phyloP scores from a whole-genome alignment of 768 basidiomycete genomes.

The Lactifluus subvellereus region DNA sequence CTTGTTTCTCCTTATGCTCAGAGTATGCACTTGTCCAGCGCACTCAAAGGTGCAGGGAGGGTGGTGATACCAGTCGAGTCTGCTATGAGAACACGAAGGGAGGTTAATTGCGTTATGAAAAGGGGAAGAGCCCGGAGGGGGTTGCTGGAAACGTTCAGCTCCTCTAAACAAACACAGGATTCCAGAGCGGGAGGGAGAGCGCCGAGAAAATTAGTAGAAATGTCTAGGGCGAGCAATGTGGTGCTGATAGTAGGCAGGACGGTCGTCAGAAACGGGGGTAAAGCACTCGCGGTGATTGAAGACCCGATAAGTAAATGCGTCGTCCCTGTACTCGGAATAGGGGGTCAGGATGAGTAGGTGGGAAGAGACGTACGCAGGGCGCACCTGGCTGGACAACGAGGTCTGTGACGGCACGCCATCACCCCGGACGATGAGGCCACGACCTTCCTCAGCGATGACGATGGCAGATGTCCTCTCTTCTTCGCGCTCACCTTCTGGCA shows the following conservation, averaged over 20 bases:
- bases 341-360: not conserved
- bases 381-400: constrained; percentile 70
- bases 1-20: constrained; percentile 85
- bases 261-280: constrained; percentile 67
- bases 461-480: constrained; percentile 73
- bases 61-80: constrained; percentile 80
- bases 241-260: constrained; percentile 66
- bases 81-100: constrained; percentile 85
- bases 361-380: constrained; percentile 26
- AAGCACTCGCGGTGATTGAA: constrained; percentile 66
- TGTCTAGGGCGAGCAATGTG: constrained; percentile 87
- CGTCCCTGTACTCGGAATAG: constrained; percentile 50
- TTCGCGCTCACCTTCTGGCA: constrained; percentile 41
- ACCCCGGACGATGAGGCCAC: constrained; percentile 74
- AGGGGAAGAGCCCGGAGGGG: constrained; percentile 87
- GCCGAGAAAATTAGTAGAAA: constrained; percentile 81
- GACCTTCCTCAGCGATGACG: constrained; percentile 78
- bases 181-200: constrained; percentile 79
- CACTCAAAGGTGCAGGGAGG: constrained; percentile 66
- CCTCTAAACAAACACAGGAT: constrained; percentile 78
- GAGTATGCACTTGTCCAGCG: constrained; percentile 79
- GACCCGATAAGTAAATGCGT: constrained; percentile 92
- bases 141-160: constrained; percentile 90
- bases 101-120: constrained; percentile 70
- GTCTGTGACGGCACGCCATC: constrained; percentile 53